Base-by-base conservation (phyloP, 2,329 filamentous ascomycete species). In the Colletotrichum phormii region DNA sequence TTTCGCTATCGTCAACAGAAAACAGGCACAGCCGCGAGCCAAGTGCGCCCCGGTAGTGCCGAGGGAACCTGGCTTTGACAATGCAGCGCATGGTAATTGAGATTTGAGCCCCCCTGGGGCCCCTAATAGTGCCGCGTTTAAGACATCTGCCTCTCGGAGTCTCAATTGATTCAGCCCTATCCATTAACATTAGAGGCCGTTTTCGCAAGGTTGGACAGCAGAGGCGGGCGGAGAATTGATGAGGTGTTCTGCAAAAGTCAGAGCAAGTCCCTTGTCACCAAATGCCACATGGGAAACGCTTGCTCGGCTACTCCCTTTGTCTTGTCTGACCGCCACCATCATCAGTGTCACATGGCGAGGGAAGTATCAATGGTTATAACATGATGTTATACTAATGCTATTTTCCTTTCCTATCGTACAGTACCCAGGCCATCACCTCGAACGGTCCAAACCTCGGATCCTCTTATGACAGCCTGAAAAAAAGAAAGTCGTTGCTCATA, bases 31-130 rank as follows among this genome's bases (percentile, higher is more conserved):
- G 46, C 53, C 54, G 46, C 13, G 31, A 62, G 59, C 55, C 65
- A 64, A 60, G 65, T 51, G 65, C 58, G 26, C 31, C 29, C 64
- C 64, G 69, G 53, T 54, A 26, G 24, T 64, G 59, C 69, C 69
- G 58, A 68, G 53, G 53, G 53, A 22, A 1, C 5, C 18, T 49
- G 18, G 42, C 6, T 35, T 35, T 9, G 33, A 9, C 33, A 5
- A 58, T 4, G 37, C 33, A 35, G n/a, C 57, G 37, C 26, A 69
- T 11, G 53, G 9, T 42, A 54, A 13, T 42, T 42, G 37, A 42
- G 13, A 29, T 29, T 26, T 33, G 8, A 57, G 24, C 37, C 24
- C 58, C 42, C 42, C 31, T 29, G n/a, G n/a, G 24, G 13, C 46
- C 51, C 49, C 68, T 51, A 31, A n/a, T 42, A 42, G 18, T 53